Evolutionary conservation across 176 grass and related monocot genomes (phyloP).

Genomic region (Thalia dealbata): DNA sequence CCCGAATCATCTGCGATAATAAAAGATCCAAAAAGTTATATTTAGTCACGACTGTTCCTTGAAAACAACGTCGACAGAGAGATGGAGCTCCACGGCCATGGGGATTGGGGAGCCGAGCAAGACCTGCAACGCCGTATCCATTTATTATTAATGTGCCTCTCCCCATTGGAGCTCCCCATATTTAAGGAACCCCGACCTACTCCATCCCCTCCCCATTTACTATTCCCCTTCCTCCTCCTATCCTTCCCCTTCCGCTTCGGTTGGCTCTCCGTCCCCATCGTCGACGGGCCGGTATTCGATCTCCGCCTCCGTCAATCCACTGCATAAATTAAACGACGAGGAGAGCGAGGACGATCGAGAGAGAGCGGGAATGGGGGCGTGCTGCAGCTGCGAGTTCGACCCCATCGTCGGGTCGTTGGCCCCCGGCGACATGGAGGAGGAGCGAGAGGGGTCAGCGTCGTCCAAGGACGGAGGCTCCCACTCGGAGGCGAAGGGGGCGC

Average conservation of each 20-base stretch:
- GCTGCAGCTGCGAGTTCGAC: slow-evolving; percentile 46
- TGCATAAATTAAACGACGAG: too few species aligned
- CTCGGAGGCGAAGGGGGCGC: slow-evolving; percentile 29
- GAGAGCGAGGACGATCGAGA: too few species aligned
- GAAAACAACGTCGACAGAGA: background rate
- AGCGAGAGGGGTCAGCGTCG: slow-evolving; percentile 16
- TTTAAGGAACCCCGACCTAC: background rate
- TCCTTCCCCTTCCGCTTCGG: background rate
- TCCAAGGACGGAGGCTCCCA: slow-evolving; percentile 11
- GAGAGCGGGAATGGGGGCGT: slow-evolving; percentile 51
- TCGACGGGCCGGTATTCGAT: too few species aligned
- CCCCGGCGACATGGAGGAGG: slow-evolving; percentile 31
- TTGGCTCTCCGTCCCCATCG: background rate
- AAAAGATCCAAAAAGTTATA: too few species aligned
- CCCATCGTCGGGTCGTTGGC: background rate
- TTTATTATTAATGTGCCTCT: background rate
- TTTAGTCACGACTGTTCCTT: too few species aligned
- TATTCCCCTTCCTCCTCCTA: background rate
- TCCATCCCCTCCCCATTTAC: background rate
- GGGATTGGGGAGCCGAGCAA: background rate
- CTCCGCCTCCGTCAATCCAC: background rate
- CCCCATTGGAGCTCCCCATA: background rate
- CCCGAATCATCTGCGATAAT: too few species aligned
- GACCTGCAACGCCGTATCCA: background rate
- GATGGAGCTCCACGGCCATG: background rate